A percentile compares a stretch with the other conserved stretches of the same genome.
Evolutionary conservation across 116 monocot species (phyloP).

Genomic region (Dioscorea cayenensis): DNA sequence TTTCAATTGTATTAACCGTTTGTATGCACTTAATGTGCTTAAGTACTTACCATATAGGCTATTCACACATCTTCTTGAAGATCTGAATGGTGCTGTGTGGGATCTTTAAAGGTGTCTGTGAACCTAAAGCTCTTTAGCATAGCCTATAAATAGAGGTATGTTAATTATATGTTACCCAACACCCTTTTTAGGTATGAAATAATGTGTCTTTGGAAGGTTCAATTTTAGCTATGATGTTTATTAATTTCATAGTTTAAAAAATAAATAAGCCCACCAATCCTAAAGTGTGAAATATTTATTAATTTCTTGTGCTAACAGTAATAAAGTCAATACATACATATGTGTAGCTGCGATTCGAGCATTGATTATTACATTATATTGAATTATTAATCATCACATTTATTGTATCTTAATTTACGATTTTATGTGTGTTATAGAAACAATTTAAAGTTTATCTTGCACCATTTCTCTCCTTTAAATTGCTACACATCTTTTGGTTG

Average conservation of each 20-base stretch:
- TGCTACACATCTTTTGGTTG: slow-evolving; percentile 95
- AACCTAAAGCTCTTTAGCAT: slow-evolving; percentile 66
- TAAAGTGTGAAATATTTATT: too few species aligned
- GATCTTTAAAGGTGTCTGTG: slow-evolving; percentile 96
- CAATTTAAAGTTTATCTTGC: slow-evolving; percentile 73
- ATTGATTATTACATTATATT: not conserved
- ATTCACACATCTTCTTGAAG: slow-evolving; percentile 65
- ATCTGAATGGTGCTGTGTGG: slow-evolving; percentile 45
- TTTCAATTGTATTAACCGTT: too few species aligned
- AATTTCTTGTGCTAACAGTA: too few species aligned
- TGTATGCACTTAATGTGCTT: too few species aligned
- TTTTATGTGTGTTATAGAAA: slow-evolving; percentile 35
- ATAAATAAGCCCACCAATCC: too few species aligned
- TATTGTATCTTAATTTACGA: not conserved
- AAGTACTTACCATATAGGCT: slow-evolving; percentile 40
- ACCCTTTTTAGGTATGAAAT: not conserved
- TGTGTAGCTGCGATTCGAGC: too few species aligned
- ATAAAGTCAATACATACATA: too few species aligned
- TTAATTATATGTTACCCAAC: not conserved
- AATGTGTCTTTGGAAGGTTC: too few species aligned
- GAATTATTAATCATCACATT: not conserved
- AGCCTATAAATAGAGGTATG: slow-evolving; percentile 75
- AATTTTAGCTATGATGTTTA: too few species aligned
- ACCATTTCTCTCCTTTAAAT: slow-evolving; percentile 78
- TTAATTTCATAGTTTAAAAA: too few species aligned